Evolutionary conservation across 805 yeast genomes (phyloP).

Genomic region (Yamadazyma laniorum): DNA sequence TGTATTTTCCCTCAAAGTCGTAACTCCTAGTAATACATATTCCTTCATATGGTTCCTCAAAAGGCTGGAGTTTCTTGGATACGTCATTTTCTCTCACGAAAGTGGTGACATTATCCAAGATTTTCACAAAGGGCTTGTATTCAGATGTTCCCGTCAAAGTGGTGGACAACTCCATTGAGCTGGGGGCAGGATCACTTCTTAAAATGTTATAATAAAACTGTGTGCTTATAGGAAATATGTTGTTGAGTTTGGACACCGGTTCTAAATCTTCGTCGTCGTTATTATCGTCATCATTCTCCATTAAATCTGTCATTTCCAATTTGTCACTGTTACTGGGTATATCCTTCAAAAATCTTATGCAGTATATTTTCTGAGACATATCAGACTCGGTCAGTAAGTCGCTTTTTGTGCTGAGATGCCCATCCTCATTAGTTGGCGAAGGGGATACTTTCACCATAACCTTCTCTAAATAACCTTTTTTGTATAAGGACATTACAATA

Average conservation of each 20-base stretch:
- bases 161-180: conserved; percentile 54
- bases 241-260: conserved; percentile 40
- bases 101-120: conserved; percentile 49
- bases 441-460: conserved; percentile 41
- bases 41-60: conserved; percentile 20
- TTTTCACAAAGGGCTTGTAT: conserved; percentile 49
- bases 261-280: conserved; percentile 19
- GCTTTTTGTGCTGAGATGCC: conserved; percentile 5
- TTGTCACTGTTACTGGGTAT: conserved; percentile 45
- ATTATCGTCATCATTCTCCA: conserved; percentile 19
- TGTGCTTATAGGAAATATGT: conserved; percentile 59
- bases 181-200: conserved; percentile 48
- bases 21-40: conserved; percentile 52
- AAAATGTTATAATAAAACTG: conserved; percentile 56
- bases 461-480: conserved; percentile 46
- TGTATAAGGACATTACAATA: conserved; percentile 45
- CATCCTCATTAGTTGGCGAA: background rate
- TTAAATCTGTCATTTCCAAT: conserved; percentile 22
- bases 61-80: conserved; percentile 27
- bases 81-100: conserved; percentile 28
- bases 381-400: conserved; percentile 7
- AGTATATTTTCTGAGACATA: conserved; percentile 26
- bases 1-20: conserved; percentile 72
- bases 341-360: conserved; percentile 42
- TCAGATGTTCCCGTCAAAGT: conserved; percentile 55